Evolutionary conservation across 192 early-diverging fungal species (phyloP).

Genomic region (Coemansia reversa): DNA sequence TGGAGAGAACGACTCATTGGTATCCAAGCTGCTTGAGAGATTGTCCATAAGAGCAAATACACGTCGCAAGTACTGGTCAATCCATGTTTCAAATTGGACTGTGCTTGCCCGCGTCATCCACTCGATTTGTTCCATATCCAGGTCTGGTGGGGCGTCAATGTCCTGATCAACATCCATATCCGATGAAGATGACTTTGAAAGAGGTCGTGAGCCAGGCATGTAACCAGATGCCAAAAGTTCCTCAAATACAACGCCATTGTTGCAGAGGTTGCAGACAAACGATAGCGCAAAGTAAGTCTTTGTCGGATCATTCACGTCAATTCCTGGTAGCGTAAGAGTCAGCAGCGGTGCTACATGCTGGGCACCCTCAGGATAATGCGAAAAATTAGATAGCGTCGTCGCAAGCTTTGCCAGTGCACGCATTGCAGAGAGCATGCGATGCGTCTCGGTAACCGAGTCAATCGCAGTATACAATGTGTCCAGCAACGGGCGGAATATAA

Average conservation of each 20-base stretch:
- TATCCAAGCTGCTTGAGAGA: constrained; percentile 39
- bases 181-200: constrained; percentile 38
- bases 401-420: constrained; percentile 69
- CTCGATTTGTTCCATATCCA: constrained; percentile 68
- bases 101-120: constrained; percentile 68
- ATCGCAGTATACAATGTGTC: constrained; percentile 86
- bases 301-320: constrained; percentile 89
- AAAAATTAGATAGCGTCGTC: constrained; percentile 69
- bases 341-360: constrained; percentile 77
- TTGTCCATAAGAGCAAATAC: constrained; percentile 71
- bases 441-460: constrained; percentile 72
- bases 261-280: constrained; percentile 45
- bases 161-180: constrained; percentile 53
- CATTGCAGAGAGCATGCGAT: constrained; percentile 84
- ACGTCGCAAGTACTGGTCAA: constrained; percentile 76
- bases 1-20: constrained; percentile 15
- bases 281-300: constrained; percentile 64
- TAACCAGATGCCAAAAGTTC: constrained; percentile 37
- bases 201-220: constrained; percentile 27
- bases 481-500: constrained; percentile 78
- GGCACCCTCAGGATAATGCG: constrained; percentile 81
- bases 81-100: constrained; percentile 83
- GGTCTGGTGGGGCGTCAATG: constrained; percentile 38
- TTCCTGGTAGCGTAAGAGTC: constrained; percentile 79
- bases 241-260: constrained; percentile 48